Evolutionary conservation across 108 stramenopile species (phyloP).

Genomic region (Skeletonema marinoi): DNA sequence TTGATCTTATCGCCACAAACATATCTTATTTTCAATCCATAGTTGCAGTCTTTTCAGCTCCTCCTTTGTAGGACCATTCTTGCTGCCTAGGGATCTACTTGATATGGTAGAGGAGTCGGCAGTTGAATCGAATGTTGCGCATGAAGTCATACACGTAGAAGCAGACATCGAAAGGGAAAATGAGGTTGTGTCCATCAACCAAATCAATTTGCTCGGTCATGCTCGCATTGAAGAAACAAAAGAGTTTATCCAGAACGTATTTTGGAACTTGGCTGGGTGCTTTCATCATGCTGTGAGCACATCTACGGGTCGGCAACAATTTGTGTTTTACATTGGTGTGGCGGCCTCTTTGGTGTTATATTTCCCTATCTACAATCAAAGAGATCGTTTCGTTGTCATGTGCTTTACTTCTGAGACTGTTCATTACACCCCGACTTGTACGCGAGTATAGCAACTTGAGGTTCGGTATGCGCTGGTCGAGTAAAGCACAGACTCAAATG

Average conservation of each 20-base stretch:
- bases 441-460: constrained; percentile 51
- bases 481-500: background rate
- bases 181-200: constrained; percentile 32
- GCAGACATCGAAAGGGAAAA: constrained; percentile 52
- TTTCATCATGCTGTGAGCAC: constrained; percentile 41
- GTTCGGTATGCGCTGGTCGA: background rate
- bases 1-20: too few species aligned
- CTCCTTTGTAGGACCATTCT: too few species aligned
- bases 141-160: constrained; percentile 49
- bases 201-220: constrained; percentile 48
- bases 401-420: constrained; percentile 28
- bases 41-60: too few species aligned
- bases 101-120: constrained; percentile 41
- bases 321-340: constrained; percentile 39
- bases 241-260: constrained; percentile 40
- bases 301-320: constrained; percentile 37
- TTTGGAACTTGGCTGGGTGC: constrained; percentile 40
- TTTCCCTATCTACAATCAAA: constrained; percentile 26
- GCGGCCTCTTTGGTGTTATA: constrained; percentile 40
- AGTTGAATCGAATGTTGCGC: constrained; percentile 38
- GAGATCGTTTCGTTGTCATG: constrained; percentile 43
- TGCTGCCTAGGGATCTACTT: constrained; percentile 23
- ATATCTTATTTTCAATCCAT: too few species aligned
- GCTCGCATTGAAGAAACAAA: constrained; percentile 40
- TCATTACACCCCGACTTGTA: constrained; percentile 52